Evolutionary conservation across 2,329 filamentous ascomycete species (phyloP).

Genomic region (Stemphylium beticola): DNA sequence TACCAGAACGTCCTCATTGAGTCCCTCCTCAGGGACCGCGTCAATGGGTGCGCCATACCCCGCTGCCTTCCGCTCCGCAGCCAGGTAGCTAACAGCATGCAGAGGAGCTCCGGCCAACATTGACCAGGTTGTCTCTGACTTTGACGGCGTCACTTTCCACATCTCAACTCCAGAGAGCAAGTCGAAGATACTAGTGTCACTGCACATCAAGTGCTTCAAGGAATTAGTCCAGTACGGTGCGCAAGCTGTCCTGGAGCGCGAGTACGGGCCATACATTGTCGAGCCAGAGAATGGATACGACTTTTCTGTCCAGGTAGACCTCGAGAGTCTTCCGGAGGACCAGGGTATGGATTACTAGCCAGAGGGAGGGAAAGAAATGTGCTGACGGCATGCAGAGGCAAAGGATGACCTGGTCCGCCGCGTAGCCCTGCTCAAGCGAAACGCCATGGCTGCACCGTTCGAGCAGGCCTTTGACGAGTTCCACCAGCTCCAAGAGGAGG

Average conservation of each 20-base stretch:
- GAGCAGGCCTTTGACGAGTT: slow-evolving; percentile 96
- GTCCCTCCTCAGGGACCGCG: slow-evolving; percentile 92
- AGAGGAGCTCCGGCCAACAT: slow-evolving; percentile 87
- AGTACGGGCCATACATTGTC: slow-evolving; percentile 93
- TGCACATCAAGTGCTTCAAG: slow-evolving; percentile 91
- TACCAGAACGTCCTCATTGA: slow-evolving; percentile 99
- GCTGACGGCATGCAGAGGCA: slow-evolving; percentile 65
- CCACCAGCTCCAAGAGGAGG: slow-evolving; percentile 82
- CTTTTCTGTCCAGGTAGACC: slow-evolving; percentile 89
- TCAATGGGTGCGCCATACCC: slow-evolving; percentile 72
- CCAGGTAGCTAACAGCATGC: slow-evolving; percentile 44
- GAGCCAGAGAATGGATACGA: slow-evolving; percentile 89
- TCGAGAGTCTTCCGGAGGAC: slow-evolving; percentile 82
- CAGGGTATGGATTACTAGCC: slow-evolving; percentile 61
- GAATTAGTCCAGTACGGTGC: slow-evolving; percentile 95
- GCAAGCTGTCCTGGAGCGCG: slow-evolving; percentile 85
- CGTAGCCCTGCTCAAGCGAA: slow-evolving; percentile 92
- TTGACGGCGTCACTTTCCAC: slow-evolving; percentile 98
- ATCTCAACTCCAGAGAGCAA: slow-evolving; percentile 95
- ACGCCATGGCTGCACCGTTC: slow-evolving; percentile 98
- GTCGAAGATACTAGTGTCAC: slow-evolving; percentile 91
- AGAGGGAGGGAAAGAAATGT: neutral
- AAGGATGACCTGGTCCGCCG: slow-evolving; percentile 85
- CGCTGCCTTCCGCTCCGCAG: slow-evolving; percentile 39
- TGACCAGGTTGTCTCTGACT: slow-evolving; percentile 98